Evolutionary conservation across 2,329 filamentous ascomycete genomes (phyloP).

Genomic region (Cladophialophora chaetospira): DNA sequence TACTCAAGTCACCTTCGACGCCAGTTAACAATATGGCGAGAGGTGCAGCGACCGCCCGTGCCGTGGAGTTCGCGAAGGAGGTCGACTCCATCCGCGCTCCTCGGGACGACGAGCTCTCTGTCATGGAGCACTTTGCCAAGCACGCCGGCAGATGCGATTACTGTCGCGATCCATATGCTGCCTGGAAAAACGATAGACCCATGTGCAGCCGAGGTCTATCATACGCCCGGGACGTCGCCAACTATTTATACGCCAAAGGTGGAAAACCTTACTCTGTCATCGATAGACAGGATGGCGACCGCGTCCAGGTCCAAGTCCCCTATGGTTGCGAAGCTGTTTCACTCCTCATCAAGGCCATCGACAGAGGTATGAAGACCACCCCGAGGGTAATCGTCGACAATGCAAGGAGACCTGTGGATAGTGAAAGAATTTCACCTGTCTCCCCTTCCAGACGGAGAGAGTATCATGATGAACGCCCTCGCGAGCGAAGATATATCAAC

Average conservation of each 20-base stretch:
- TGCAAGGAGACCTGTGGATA: neutral
- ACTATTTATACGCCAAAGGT: slow-evolving; percentile 40
- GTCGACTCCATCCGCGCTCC: slow-evolving; percentile 32
- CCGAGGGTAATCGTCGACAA: slow-evolving; percentile 11
- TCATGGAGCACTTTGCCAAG: slow-evolving; percentile 39
- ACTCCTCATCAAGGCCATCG: slow-evolving; percentile 46
- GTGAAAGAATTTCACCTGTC: slow-evolving; percentile 9
- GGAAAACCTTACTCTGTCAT: slow-evolving; percentile 46
- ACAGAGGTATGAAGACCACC: slow-evolving; percentile 41
- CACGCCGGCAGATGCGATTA: slow-evolving; percentile 39
- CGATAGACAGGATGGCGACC: slow-evolving; percentile 43
- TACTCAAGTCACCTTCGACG: slow-evolving; percentile 20
- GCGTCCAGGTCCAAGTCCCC: slow-evolving; percentile 47
- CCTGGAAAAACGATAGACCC: slow-evolving; percentile 33
- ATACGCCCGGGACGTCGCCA: slow-evolving; percentile 39
- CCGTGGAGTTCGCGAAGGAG: slow-evolving; percentile 32
- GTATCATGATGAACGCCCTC: slow-evolving; percentile 11
- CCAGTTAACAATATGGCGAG: slow-evolving; percentile 26
- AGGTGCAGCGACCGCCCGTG: slow-evolving; percentile 22
- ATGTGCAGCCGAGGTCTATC: slow-evolving; percentile 41
- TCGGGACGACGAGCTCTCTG: slow-evolving; percentile 40
- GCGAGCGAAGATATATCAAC: slow-evolving; percentile 17
- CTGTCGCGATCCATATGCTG: slow-evolving; percentile 38
- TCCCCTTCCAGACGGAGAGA: slow-evolving; percentile 10
- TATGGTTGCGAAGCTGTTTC: slow-evolving; percentile 39